Base-by-base conservation (phyloP, 1,284 basidiomycete species). In the Cryptococcus sp. region DNA sequence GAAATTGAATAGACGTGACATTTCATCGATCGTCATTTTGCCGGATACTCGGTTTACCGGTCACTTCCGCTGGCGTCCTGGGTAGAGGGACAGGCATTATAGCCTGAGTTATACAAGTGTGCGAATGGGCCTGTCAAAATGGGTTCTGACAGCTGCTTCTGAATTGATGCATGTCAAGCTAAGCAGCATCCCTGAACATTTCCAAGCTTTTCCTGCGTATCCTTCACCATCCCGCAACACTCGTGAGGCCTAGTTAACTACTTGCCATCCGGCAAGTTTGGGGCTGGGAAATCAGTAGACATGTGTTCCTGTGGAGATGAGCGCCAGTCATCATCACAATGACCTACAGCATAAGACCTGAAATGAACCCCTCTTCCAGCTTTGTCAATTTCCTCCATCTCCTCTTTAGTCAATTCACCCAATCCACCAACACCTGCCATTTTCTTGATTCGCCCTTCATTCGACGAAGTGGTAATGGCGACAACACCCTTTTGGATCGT, bases 381-480 rank as follows among this genome's bases (percentile, higher is more conserved):
- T 23, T 78, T 78, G 13, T 75, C 56, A 1, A 86, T 78, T 64
- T 90, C 87, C 49, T 82, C 81, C 1, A 86, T 78, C 66, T 91
- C 88, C 49, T 82, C 82, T 1, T 65, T 54, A 0, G 79, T 82
- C 54, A 36, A 21, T 36, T 43, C 41, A 43, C 7, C 16, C 7
- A 87, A 61, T n/a, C 74, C 67, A 42, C 79, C 74, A 2, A 81
- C 76, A 42, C 78, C 78, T 18, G 84, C 63, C 55, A 85, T 83
- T 70, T 86, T 85, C 62, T 78, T 75, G 57, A 91, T 78, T 42
- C 84, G 81, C 41, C 78, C 79, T 19, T 74, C 77, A 67, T 88
- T 88, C 14, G 79, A 79, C 11, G 82, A 81, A 7, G 87, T 85
- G 79, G 86, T 87, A 56, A 91, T 81, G 24, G 83, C 80, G 16